phyloP scores from a whole-genome alignment of 768 basidiomycete genomes.

The Mycena maculata region DNA sequence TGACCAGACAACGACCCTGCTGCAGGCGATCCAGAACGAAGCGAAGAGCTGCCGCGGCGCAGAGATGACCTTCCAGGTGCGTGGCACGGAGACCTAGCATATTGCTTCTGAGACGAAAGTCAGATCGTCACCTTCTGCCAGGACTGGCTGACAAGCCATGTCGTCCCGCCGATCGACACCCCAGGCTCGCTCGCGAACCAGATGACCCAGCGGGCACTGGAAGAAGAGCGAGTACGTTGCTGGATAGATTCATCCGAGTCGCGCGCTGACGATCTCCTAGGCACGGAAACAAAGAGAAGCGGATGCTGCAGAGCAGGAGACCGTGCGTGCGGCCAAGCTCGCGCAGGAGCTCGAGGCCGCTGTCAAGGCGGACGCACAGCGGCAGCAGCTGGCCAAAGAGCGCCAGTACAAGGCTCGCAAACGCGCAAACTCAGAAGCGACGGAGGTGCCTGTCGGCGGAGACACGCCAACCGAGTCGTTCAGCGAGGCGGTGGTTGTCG shows the following conservation, averaged over 20 bases:
- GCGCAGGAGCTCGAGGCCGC: conserved; percentile 73
- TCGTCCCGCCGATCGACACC: conserved; percentile 67
- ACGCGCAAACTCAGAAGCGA: conserved; percentile 77
- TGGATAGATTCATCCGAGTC: conserved; percentile 10
- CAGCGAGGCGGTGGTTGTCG: conserved; percentile 63
- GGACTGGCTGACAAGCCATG: conserved; percentile 74
- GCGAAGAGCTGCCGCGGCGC: conserved; percentile 73
- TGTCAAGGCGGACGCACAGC: conserved; percentile 73
- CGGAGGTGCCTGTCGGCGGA: conserved; percentile 64
- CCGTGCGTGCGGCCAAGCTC: conserved; percentile 62
- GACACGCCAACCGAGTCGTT: conserved; percentile 75
- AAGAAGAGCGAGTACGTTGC: conserved; percentile 70
- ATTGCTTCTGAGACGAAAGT: conserved; percentile 1
- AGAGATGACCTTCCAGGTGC: conserved; percentile 84
- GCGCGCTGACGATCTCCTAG: conserved; percentile 3
- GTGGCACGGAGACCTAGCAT: conserved; percentile 32
- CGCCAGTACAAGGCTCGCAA: conserved; percentile 66
- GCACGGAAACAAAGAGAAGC: conserved; percentile 62
- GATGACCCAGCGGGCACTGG: conserved; percentile 79
- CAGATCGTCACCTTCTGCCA: conserved; percentile 77
- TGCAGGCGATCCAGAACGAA: conserved; percentile 71
- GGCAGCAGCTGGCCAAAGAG: conserved; percentile 66
- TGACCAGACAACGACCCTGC: conserved; percentile 67
- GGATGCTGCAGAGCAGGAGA: conserved; percentile 64
- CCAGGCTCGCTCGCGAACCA: conserved; percentile 80